Percentiles rank a stretch among this genome's conserved stretches.
phyloP scores from a whole-genome alignment of 805 yeast species.

The Blastobotrys americana region DNA sequence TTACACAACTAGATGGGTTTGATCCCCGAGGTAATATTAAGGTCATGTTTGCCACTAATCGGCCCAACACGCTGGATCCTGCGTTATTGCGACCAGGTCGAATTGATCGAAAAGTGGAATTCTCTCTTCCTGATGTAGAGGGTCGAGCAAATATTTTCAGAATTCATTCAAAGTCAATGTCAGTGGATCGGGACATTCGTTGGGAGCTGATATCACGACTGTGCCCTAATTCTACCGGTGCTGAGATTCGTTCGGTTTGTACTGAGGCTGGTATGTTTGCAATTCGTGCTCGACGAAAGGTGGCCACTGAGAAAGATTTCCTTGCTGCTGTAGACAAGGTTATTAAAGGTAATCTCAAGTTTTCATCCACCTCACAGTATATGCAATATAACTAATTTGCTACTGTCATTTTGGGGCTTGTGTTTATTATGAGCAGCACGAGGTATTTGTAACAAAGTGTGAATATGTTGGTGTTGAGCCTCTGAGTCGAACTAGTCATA shows the following conservation, averaged over 20 bases:
- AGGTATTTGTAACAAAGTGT: not conserved
- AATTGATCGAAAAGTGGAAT: conserved; percentile 97
- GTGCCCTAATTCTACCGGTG: conserved; percentile 98
- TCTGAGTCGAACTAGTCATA: too few species aligned
- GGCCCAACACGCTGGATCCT: conserved; percentile 97
- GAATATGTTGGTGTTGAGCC: not conserved
- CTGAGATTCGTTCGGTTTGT: conserved; percentile 95
- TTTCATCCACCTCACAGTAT: conserved; percentile 93
- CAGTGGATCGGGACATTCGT: conserved; percentile 93
- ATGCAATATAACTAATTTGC: conserved; percentile 82
- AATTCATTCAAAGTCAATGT: conserved; percentile 95
- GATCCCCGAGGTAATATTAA: conserved; percentile 98
- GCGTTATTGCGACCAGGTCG: conserved; percentile 97
- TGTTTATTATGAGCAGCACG: too few species aligned
- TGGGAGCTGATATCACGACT: conserved; percentile 97
- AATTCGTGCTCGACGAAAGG: conserved; percentile 95
- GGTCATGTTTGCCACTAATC: conserved; percentile 98
- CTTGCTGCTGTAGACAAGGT: conserved; percentile 97
- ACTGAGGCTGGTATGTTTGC: conserved; percentile 99
- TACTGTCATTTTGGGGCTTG: not conserved
- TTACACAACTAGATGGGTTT: conserved; percentile 96
- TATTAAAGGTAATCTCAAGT: conserved; percentile 96
- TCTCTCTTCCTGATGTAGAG: conserved; percentile 91
- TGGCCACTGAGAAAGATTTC: conserved; percentile 97
- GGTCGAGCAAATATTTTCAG: conserved; percentile 97